Conservation (phyloP, 768 basidiomycete species). For the Pilatotrama ljubarskyi region DNA sequence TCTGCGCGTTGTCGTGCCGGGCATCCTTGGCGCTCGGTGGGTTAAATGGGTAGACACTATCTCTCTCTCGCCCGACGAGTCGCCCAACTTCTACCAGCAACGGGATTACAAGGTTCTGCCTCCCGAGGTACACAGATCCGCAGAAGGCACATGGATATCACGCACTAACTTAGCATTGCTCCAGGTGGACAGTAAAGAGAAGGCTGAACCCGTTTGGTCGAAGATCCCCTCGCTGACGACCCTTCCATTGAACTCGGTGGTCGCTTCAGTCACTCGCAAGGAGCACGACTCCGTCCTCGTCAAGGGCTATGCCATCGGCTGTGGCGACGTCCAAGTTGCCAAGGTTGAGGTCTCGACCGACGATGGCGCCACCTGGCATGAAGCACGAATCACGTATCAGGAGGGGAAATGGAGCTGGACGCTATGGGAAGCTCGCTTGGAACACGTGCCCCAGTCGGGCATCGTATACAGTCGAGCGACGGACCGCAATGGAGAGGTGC, state of each 20-base stretch:
- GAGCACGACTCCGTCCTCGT: constrained; percentile 4
- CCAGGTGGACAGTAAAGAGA: constrained; percentile 17
- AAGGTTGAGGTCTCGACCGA: constrained; percentile 21
- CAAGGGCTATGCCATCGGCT: constrained; percentile 22
- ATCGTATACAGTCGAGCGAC: constrained; percentile 49
- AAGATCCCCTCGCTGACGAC: constrained; percentile 20
- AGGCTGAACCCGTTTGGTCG: constrained; percentile 13
- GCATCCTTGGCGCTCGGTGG: constrained; percentile 69
- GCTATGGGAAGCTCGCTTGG: constrained; percentile 59
- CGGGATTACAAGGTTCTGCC: constrained; percentile 60
- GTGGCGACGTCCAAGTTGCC: constrained; percentile 12
- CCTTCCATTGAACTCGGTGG: constrained; percentile 22
- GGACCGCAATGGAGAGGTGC: constrained; percentile 47
- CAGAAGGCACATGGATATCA: too few species aligned
- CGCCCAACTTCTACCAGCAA: constrained; percentile 71
- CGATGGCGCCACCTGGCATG: constrained; percentile 20
- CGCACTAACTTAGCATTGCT: too few species aligned
- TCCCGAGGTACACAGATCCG: constrained; percentile 12
- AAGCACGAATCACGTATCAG: constrained; percentile 22
- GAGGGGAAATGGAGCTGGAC: constrained; percentile 72
- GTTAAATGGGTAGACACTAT: constrained; percentile 76
- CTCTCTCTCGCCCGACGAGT: constrained; percentile 52
- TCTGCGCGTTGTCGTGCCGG: constrained; percentile 67
- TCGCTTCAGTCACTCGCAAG: constrained; percentile 10
- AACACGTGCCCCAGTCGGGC: constrained; percentile 25